Base-by-base conservation (phyloP, 805 yeast species). In the Yamadazyma insecticola region DNA sequence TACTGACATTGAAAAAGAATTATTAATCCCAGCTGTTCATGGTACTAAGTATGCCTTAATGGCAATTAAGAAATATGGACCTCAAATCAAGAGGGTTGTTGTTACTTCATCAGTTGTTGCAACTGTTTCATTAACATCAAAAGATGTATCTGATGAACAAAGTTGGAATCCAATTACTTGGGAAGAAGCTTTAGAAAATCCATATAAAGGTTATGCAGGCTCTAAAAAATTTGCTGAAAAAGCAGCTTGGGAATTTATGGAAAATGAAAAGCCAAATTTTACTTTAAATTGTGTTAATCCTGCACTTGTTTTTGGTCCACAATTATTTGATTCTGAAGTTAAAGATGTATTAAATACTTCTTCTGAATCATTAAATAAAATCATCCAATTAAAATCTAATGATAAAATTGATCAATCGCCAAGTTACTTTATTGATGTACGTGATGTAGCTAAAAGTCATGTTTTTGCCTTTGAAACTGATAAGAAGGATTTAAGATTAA, bases 221-320 rank as follows among this genome's bases (percentile, higher is more conserved):
- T 74, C 82, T n/a, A 76, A 76, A 52, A 74, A 70, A 23, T 67
- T 70, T 37, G 81, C 83, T 12, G 86, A 80, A 47, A 53, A 57
- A 29, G 67, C 74, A 1, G 82, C 81, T 3, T 77, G 86, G 80
- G 67, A 72, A 3, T 67, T 60, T 12, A 57, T 72, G 29, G 44
- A 63, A 19, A 28, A 26, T 7, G 39, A 40, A 26, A 36, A 40
- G 5, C 44, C 66, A 29, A 48, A 52, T 31, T 67, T 76, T 51
- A 58, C 59, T 22, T 45, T 76, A 30, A 57, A 68, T 22, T 60
- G 72, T 2, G 65, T 77, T 15, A 72, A 72, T 40, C 82, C 83
- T 7, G 67, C 70, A 9, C 73, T 58, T 48, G 80, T 76, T 1
- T 67, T 74, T 41, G 84, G 83, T 4, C 83, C 83, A 5, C 78